Conservation (phyloP, 345 rosid species). For the Eucalyptus guilfoylei region DNA sequence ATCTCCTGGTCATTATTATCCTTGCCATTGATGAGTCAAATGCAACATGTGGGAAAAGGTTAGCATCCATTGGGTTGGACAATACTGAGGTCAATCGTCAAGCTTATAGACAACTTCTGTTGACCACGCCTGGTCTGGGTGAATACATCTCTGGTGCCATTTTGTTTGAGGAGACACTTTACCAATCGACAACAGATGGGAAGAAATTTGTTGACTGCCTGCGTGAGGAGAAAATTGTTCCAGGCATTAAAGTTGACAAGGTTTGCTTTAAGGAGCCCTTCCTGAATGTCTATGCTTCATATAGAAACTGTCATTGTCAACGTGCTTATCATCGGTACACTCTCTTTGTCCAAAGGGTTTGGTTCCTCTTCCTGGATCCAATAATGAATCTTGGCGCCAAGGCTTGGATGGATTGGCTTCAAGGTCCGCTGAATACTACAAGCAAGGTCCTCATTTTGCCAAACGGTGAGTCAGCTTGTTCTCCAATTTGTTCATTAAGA, state of each 20-base stretch:
- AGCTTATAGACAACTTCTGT: slow-evolving; percentile 88
- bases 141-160: slow-evolving; percentile 95
- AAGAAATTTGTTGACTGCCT: slow-evolving; percentile 87
- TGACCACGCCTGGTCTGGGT: slow-evolving; percentile 92
- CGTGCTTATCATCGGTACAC: background rate
- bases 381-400: slow-evolving; percentile 99
- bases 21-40: slow-evolving; percentile 96
- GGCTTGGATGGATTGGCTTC: slow-evolving; percentile 98
- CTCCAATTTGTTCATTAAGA: background rate
- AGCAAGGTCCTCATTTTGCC: slow-evolving; percentile 99
- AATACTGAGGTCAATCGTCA: slow-evolving; percentile 82
- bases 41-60: slow-evolving; percentile 94
- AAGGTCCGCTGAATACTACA: slow-evolving; percentile 97
- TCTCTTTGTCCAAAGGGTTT: slow-evolving; percentile 44
- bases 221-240: slow-evolving; percentile 69
- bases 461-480: slow-evolving; percentile 55
- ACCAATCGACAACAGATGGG: slow-evolving; percentile 78
- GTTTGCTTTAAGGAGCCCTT: slow-evolving; percentile 7
- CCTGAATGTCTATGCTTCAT: background rate
- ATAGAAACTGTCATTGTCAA: background rate
- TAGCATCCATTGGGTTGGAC: slow-evolving; percentile 83
- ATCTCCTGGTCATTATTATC: slow-evolving; percentile 86
- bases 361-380: slow-evolving; percentile 89
- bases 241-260: slow-evolving; percentile 99
- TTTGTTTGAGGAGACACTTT: slow-evolving; percentile 95